phyloP scores from a whole-genome alignment of 2,329 filamentous ascomycete species.

The Nemania sp. region DNA sequence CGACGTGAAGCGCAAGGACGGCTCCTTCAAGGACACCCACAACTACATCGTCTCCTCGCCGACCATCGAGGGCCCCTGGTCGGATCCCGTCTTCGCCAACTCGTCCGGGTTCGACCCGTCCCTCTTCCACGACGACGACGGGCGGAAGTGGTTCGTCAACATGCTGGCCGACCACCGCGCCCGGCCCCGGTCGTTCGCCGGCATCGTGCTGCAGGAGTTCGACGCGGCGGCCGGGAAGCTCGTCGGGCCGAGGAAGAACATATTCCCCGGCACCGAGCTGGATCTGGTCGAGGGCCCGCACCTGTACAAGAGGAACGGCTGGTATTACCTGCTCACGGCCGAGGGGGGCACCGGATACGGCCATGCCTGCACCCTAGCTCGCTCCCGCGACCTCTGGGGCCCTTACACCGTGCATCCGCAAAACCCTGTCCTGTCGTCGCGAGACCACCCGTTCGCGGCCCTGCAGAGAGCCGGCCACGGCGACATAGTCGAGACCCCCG shows the following conservation, averaged over 20 bases:
- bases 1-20: conserved; percentile 69
- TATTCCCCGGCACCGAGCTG: conserved; percentile 60
- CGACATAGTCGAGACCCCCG: conserved; percentile 58
- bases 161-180: conserved; percentile 61
- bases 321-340: conserved; percentile 64
- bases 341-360: conserved; percentile 65
- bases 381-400: conserved; percentile 58
- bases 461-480: conserved; percentile 59
- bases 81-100: conserved; percentile 62
- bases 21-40: conserved; percentile 66
- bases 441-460: conserved; percentile 53
- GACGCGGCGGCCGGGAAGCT: conserved; percentile 54
- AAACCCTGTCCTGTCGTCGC: conserved; percentile 60
- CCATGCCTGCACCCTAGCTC: conserved; percentile 64
- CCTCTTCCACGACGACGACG: conserved; percentile 61
- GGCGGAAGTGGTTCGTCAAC: conserved; percentile 61
- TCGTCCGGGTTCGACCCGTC: conserved; percentile 67
- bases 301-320: conserved; percentile 61
- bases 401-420: conserved; percentile 65
- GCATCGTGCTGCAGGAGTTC: conserved; percentile 63
- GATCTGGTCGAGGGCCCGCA: conserved; percentile 62
- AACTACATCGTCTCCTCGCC: conserved; percentile 65
- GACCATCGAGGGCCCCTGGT: conserved; percentile 63
- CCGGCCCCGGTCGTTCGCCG: conserved; percentile 55
- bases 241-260: conserved; percentile 59